Conservation (phyloP, 352 stramenopile species). For the Pythium coloratum region DNA sequence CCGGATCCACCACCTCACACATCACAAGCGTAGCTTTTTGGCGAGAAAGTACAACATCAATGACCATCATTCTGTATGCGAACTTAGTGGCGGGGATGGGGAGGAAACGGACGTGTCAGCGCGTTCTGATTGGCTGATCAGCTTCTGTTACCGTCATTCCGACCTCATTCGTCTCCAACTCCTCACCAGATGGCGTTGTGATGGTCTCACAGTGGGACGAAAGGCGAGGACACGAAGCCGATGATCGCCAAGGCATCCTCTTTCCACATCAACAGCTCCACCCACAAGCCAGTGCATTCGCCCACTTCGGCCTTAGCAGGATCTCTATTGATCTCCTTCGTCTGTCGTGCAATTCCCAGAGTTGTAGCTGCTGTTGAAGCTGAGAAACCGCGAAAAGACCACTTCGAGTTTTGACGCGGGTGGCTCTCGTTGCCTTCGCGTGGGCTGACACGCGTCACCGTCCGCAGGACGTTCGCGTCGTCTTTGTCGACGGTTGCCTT, state of each 20-base stretch:
- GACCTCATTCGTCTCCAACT: constrained; percentile 15
- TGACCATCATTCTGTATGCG: constrained; percentile 6
- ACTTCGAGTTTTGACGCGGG: no score
- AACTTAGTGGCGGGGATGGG: constrained; percentile 8
- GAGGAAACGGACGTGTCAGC: background rate
- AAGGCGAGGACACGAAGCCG: background rate
- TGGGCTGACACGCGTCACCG: constrained; percentile 6
- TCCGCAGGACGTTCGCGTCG: constrained; percentile 20
- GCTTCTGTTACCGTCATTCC: constrained; percentile 19
- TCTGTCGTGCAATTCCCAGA: background rate
- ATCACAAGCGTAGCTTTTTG: background rate
- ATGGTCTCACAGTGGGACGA: constrained; percentile 8
- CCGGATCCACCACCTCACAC: background rate
- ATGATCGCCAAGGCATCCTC: background rate
- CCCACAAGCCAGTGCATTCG: background rate
- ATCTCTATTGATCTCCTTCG: no score
- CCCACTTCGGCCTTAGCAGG: no score
- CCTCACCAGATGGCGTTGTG: background rate
- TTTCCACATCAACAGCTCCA: constrained; percentile 5
- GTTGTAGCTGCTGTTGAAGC: background rate
- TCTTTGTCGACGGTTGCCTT: constrained; percentile 15
- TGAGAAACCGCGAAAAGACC: background rate
- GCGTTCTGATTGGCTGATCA: constrained; percentile 10
- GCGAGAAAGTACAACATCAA: constrained; percentile 4
- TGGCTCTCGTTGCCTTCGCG: background rate